Base-by-base conservation (phyloP, 1,284 basidiomycete genomes). In the Stereum hirsutum region DNA sequence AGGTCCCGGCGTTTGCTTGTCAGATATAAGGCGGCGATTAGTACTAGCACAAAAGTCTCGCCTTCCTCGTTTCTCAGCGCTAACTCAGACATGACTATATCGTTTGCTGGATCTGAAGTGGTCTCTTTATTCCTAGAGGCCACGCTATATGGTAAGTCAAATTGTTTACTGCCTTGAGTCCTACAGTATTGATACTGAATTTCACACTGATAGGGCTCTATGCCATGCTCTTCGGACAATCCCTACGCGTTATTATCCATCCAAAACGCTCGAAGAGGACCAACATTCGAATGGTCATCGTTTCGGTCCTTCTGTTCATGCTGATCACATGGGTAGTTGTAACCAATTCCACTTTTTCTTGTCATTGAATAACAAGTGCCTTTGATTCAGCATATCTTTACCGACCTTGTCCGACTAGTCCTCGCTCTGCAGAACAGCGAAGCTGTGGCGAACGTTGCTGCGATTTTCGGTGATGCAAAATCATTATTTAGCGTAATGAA, bases 311-410 rank as follows among this genome's bases (percentile, higher is more conserved):
- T 6, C 42, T 49, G 1, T 49, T 49, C 24, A 1, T 39, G 19
- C 48, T 49, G 14, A 49, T 49, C 11, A 49, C 48, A 0, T 49
- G 43, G 48, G 48, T 49, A 17, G 32, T 47, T 42, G 26, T 14
- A 15, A n/a, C 21, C 24, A n/a, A n/a, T 28, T 23, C 12, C 2
- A 3, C 14, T 2, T 20, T 15, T 3, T 5, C 8, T n/a, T 5
- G 6, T 2, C 4, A 31, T 20, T 0, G n/a, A 25, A 8, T 35
- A 25, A 35, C 6, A 2, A 7, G 21, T 23, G 14, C 14, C 5
- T n/a, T 24, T 20, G 4, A 8, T 7, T 30, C 24, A 50, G 49
- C 49, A 50, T 26, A 30, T 45, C 8, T 3, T 46, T n/a, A 1
- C 44, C 31, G 49, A 49, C 14, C 17, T 31, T 4, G 8, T 45